phyloP scores from a whole-genome alignment of 257 asterid genomes.

The Cordia subcordata region DNA sequence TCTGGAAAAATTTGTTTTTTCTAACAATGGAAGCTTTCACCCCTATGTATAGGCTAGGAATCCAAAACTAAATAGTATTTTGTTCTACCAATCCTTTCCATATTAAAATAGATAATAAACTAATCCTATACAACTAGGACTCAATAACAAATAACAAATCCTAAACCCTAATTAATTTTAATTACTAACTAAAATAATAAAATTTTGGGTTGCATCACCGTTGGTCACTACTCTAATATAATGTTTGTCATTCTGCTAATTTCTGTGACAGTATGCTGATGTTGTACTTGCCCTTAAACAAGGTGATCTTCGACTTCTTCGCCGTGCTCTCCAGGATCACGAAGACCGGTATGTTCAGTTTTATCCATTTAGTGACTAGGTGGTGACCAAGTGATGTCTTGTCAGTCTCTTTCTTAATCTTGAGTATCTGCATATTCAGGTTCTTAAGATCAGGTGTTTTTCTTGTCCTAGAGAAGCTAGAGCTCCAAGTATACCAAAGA shows the following conservation, averaged over 20 bases:
- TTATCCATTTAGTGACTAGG: slow-evolving; percentile 4
- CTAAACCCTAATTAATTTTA: too few relatives aligned
- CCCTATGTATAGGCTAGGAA: too few relatives aligned
- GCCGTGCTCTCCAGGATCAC: slow-evolving; percentile 76
- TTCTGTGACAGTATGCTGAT: slow-evolving; percentile 58
- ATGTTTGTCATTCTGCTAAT: background rate
- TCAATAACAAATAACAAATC: too few relatives aligned
- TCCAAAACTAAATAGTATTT: too few relatives aligned
- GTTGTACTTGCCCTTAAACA: slow-evolving; percentile 80
- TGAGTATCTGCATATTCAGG: slow-evolving; percentile 33
- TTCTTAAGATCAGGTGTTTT: slow-evolving; percentile 92
- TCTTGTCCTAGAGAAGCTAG: slow-evolving; percentile 91
- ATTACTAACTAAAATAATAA: too few relatives aligned
- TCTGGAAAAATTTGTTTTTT: too few relatives aligned
- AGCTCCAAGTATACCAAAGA: slow-evolving; percentile 95
- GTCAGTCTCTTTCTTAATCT: background rate
- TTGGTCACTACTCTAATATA: slow-evolving; percentile 5
- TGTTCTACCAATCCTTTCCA: too few relatives aligned
- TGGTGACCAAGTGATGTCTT: too few relatives aligned
- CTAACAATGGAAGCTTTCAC: too few relatives aligned
- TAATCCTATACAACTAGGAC: too few relatives aligned
- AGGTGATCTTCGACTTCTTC: slow-evolving; percentile 92
- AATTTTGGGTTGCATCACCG: too few relatives aligned
- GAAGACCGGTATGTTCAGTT: slow-evolving; percentile 66
- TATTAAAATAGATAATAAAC: too few relatives aligned